Percentiles rank a stretch among this genome's conserved stretches.
These are phyloP conservation scores for Spencermartinsiella ligniputridi DNA, from an alignment of 1,139 yeast genomes.

Conservation along the genomic window DNA sequence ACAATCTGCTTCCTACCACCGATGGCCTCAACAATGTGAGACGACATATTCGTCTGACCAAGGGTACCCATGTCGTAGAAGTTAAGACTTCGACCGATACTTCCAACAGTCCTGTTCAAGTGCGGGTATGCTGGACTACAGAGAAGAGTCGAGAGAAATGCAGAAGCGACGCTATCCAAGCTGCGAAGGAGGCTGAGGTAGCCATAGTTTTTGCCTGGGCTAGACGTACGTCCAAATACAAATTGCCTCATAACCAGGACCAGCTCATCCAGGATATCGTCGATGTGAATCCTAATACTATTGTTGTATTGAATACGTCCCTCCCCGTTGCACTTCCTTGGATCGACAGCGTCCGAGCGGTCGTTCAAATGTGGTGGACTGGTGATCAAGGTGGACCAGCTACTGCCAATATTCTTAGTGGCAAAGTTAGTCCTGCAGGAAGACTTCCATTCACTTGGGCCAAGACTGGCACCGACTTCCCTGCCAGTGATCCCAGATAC, in stretches of 20 bases:
- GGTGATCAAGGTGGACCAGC: constrained; percentile 48
- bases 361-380: constrained; percentile 50
- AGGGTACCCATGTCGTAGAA: no score
- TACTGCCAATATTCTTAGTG: constrained; percentile 55
- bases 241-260: constrained; percentile 49
- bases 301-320: constrained; percentile 57
- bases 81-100: no score
- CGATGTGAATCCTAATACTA: constrained; percentile 47
- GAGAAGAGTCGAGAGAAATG: no score
- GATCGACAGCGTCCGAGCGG: constrained; percentile 44
- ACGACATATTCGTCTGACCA: no score
- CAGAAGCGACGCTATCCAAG: no score
- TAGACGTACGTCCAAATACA: no score
- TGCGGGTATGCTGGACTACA: no score
- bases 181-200: no score
- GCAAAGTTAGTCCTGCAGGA: constrained; percentile 62
- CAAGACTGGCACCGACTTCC: constrained; percentile 42
- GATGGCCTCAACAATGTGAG: no score
- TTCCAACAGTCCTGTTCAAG: no score
- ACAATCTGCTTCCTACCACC: no score
- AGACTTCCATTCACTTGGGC: constrained; percentile 57
- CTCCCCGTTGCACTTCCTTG: constrained; percentile 60
- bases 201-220: no score
- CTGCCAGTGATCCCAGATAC: constrained; percentile 53
- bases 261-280: constrained; percentile 44